Conservation (phyloP, 805 yeast genomes). For the Hanseniaspora clermontiae region DNA sequence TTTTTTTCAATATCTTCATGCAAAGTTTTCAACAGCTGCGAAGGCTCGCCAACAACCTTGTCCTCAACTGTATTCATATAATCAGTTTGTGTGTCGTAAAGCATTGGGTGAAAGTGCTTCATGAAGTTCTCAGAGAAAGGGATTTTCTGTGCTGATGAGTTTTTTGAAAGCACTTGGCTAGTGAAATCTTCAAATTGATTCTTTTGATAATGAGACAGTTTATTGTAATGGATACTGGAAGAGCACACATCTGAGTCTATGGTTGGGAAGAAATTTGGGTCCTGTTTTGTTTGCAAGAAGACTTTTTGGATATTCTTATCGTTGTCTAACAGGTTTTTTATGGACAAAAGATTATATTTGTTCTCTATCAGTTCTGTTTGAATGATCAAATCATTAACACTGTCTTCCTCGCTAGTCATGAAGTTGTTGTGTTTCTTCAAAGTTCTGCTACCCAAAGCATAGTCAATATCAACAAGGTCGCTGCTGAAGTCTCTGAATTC, state of each 20-base stretch:
- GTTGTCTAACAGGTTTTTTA: background rate
- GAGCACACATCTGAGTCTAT: background rate
- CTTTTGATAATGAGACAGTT: background rate
- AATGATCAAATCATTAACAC: background rate
- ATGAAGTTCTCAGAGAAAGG: no score
- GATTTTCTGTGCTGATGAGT: background rate
- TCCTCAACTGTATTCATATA: background rate
- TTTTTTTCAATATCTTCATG: background rate
- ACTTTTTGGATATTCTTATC: background rate
- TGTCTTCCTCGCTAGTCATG: background rate
- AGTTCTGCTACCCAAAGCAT: conserved; percentile 6
- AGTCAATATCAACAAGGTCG: background rate
- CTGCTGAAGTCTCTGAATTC: conserved; percentile 1
- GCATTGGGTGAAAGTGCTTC: background rate
- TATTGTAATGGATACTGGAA: background rate
- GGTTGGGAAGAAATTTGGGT: background rate
- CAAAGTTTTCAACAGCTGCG: background rate
- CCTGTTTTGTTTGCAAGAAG: background rate
- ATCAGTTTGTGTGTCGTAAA: background rate
- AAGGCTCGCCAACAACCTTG: background rate
- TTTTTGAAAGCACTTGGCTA: background rate
- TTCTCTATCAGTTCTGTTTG: background rate
- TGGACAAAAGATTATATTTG: background rate
- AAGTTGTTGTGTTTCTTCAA: background rate
- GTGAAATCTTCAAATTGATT: background rate